Evolutionary conservation across 2,329 filamentous ascomycete species (phyloP).

Genomic region (Beauveria australis): DNA sequence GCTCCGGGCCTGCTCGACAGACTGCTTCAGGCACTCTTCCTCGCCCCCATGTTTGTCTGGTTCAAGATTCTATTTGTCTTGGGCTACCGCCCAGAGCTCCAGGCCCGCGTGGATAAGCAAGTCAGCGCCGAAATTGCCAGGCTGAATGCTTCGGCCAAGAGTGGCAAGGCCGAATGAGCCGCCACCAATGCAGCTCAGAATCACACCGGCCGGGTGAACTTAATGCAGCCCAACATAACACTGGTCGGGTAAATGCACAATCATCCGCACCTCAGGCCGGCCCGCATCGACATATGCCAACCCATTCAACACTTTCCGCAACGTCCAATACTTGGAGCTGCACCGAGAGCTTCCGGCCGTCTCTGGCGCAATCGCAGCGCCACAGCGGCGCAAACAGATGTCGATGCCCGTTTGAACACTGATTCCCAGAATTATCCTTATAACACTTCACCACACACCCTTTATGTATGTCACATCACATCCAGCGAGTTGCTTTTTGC

Average conservation of each 20-base stretch:
- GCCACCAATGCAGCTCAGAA: neutral
- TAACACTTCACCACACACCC: neutral
- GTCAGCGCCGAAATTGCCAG: constrained; percentile 72
- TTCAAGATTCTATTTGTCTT: constrained; percentile 85
- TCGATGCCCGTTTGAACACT: neutral
- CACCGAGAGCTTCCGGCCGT: neutral
- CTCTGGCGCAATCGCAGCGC: neutral
- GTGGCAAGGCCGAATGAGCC: constrained; percentile 42
- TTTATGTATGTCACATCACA: constrained; percentile 8
- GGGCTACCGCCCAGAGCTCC: constrained; percentile 83
- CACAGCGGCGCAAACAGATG: neutral
- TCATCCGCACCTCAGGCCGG: neutral
- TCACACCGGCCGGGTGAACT: too few species aligned
- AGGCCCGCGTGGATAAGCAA: constrained; percentile 67
- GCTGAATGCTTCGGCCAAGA: constrained; percentile 52
- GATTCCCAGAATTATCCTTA: neutral
- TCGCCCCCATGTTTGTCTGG: constrained; percentile 96
- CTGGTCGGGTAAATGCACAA: neutral
- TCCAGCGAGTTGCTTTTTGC: constrained; percentile 1
- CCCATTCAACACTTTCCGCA: too few species aligned
- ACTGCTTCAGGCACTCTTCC: constrained; percentile 79
- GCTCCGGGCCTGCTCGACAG: constrained; percentile 89
- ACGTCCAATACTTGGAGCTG: neutral
- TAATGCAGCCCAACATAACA: neutral
- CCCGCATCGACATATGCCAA: neutral